phyloP scores from a whole-genome alignment of 352 stramenopile genomes.

The Pythium rishiriense region DNA sequence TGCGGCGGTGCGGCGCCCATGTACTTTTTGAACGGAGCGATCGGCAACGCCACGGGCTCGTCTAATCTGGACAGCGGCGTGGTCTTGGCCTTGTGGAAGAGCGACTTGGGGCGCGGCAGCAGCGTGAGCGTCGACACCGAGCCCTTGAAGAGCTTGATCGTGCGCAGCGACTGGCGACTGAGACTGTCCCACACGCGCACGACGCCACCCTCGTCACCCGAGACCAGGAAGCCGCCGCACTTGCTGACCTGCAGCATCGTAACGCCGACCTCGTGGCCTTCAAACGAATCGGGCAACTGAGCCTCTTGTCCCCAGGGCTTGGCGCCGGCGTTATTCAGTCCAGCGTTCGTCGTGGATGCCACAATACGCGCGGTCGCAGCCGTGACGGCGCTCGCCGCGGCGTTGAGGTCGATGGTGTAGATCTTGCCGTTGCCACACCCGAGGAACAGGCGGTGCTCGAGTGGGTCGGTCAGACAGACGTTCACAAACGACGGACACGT shows the following conservation, averaged over 20 bases:
- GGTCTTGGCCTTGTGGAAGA: constrained; percentile 65
- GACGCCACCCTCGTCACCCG: constrained; percentile 54
- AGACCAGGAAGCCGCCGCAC: constrained; percentile 61
- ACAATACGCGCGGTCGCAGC: constrained; percentile 54
- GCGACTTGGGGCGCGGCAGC: constrained; percentile 44
- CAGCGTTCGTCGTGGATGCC: constrained; percentile 28
- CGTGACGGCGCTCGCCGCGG: constrained; percentile 52
- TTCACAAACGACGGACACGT: constrained; percentile 76
- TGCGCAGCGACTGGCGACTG: constrained; percentile 65
- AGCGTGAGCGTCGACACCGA: constrained; percentile 56
- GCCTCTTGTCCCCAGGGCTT: constrained; percentile 45
- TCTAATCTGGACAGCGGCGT: constrained; percentile 31
- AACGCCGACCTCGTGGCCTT: constrained; percentile 64
- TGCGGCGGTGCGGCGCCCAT: constrained; percentile 33
- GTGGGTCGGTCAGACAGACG: constrained; percentile 49
- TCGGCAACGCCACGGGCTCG: constrained; percentile 40
- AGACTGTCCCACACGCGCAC: constrained; percentile 71
- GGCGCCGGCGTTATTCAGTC: constrained; percentile 13
- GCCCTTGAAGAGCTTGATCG: constrained; percentile 69
- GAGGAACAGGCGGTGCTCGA: constrained; percentile 74
- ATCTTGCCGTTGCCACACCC: constrained; percentile 71
- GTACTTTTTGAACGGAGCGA: constrained; percentile 80
- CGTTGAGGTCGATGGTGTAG: constrained; percentile 69
- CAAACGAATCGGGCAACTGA: constrained; percentile 54
- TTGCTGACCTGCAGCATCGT: constrained; percentile 56